Evolutionary conservation across 2,329 filamentous ascomycete species (phyloP).

Genomic region (Diaporthe nobilis): DNA sequence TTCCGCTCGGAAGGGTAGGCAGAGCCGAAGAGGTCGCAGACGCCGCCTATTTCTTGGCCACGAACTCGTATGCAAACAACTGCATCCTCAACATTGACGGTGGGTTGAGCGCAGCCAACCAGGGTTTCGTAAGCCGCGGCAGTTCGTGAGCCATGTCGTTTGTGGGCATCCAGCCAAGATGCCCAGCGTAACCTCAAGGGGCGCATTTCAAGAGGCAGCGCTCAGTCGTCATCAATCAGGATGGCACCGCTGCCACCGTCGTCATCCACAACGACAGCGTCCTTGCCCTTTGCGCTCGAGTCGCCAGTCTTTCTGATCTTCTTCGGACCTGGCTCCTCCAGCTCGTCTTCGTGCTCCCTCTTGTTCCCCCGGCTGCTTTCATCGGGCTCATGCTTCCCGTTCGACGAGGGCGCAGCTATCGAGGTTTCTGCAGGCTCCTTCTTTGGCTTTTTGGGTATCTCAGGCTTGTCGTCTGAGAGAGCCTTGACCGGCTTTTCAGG

Average conservation of each 20-base stretch:
- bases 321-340: conserved; percentile 57
- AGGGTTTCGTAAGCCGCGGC: background rate
- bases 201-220: background rate
- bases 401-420: conserved; percentile 57
- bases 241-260: conserved; percentile 70
- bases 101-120: conserved; percentile 75
- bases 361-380: conserved; percentile 60
- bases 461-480: conserved; percentile 57
- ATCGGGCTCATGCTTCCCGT: conserved; percentile 58
- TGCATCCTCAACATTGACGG: conserved; percentile 90
- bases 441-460: conserved; percentile 69
- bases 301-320: conserved; percentile 60
- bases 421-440: conserved; percentile 55
- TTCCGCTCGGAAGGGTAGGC: conserved; percentile 79
- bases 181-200: background rate
- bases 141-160: background rate
- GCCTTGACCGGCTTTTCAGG: conserved; percentile 70
- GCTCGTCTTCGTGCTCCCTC: conserved; percentile 60
- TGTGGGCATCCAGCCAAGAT: background rate
- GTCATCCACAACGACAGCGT: conserved; percentile 66
- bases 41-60: conserved; percentile 82
- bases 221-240: conserved; percentile 75
- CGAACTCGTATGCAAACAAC: conserved; percentile 88
- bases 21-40: conserved; percentile 81
- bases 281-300: conserved; percentile 54